Evolutionary conservation across 1,284 basidiomycete genomes (phyloP), one percentile per base, ranked within the genome.

Genomic region (Athelia sp.): DNA sequence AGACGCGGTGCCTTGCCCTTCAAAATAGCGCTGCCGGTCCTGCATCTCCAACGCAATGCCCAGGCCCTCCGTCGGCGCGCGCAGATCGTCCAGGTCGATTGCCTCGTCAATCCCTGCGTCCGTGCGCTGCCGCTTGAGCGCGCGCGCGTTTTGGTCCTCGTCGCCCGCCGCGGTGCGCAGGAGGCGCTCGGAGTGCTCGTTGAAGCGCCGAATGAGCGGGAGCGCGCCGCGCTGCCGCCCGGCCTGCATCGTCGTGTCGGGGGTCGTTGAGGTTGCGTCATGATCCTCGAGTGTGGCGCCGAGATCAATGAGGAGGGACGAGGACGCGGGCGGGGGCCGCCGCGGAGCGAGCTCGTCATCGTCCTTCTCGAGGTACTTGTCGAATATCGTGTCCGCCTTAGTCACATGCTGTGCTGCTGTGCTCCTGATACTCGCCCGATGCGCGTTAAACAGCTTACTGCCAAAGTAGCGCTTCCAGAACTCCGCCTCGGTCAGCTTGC

Each of bases 401-500:
- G 93, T 84, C 14, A 92, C 84, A 60, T 92, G 86, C 59, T 93
- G 88, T 8, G 85, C 75, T 14, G 87, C 90, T 1, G 88, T 85
- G 6, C 89, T 91, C 40, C 95, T 83, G 52, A 94, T 93, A 23
- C 90, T 94, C 1, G 96, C 95, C 32, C 93, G 84, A 66, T 98
- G 91, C 1, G 90, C 85, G 62, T 98, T 92, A 76, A 97, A 98
- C 9, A 99, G 75, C 60, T 90, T 93, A 10, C 91, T 95, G 58
- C 92, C 87, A 64, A 99, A 98, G 71, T 98, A 99, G 32, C 96
- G 82, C 56, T 82, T 87, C 97, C 97, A 99, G 63, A 99, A 99
- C 54, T 93, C 85, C 50, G 81, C 84, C 66, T 98, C 93, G 24
- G 83, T 82, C 42, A 98, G 76, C 89, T 95, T 61, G 50, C 70